Conservation (phyloP, 495 filamentous ascomycete genomes). For the Amorphotheca resinae region DNA sequence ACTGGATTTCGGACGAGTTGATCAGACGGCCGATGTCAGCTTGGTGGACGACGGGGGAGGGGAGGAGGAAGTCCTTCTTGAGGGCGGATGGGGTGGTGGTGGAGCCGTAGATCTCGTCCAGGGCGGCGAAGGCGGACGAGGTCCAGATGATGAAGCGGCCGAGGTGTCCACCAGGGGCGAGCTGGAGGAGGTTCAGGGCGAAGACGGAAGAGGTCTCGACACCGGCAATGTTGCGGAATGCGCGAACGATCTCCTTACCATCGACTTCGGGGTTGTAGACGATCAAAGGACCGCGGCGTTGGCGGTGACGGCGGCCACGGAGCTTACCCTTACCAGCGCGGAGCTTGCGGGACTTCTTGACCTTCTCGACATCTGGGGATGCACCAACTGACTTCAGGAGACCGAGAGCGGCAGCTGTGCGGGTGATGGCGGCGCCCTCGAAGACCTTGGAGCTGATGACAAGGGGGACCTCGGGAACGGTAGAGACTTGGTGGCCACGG, state of each 20-base stretch:
- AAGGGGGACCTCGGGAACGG: conserved; percentile 90
- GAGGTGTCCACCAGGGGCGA: conserved; percentile 96
- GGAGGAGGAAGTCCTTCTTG: conserved; percentile 98
- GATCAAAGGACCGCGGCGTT: conserved; percentile 92
- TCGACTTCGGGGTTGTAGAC: conserved; percentile 91
- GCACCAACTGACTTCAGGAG: conserved; percentile 87
- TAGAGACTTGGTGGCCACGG: conserved; percentile 88
- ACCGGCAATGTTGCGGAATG: conserved; percentile 97
- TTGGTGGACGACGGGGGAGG: conserved; percentile 75
- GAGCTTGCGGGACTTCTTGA: conserved; percentile 83
- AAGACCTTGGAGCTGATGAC: conserved; percentile 86
- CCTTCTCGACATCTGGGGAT: conserved; percentile 81
- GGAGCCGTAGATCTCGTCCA: conserved; percentile 91
- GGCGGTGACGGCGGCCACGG: conserved; percentile 83
- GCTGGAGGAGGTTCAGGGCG: conserved; percentile 94
- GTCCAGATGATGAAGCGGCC: conserved; percentile 99
- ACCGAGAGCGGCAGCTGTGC: conserved; percentile 77
- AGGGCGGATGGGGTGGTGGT: conserved; percentile 70
- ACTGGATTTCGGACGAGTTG: conserved; percentile 97
- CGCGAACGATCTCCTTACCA: conserved; percentile 77
- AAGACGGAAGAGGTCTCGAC: conserved; percentile 94
- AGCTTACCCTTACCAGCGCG: conserved; percentile 98
- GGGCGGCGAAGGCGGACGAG: conserved; percentile 87
- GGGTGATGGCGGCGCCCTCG: conserved; percentile 58
- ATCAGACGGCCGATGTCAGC: conserved; percentile 91